Base-by-base conservation (phyloP, 352 stramenopile species). In the Blastocystis sp. region DNA sequence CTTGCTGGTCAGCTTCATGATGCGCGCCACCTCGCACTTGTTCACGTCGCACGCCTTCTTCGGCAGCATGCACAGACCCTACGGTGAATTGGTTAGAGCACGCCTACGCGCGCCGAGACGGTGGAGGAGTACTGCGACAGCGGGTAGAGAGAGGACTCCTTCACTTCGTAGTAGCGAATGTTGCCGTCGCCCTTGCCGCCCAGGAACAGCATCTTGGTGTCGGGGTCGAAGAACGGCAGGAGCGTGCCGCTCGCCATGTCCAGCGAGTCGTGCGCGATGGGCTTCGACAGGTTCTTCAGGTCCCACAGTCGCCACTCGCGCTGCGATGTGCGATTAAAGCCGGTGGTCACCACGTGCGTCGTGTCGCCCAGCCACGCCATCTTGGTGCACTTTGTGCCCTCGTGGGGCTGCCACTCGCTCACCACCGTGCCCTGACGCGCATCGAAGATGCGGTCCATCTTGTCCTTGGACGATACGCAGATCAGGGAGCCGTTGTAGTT, bases 21-120 rank as follows among this genome's bases (percentile, higher is more conserved):
- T 91, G 77, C 97, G 94, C 21, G 95, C 92, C 1, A 96, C 98
- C 92, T 99, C 97, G 90, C 95, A 98, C 80, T 92, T 92, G 94
- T 98, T 98, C 80, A 99, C 97, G 91, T 99, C 93, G 63, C 96
- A 94, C 60, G 92, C 96, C 84, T 97, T 95, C 93, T 99, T 99
- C 28, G 97, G 97, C 68, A 99, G 94, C 91, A 98, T 96, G 68
- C 95, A 97, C 91, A 98, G 97, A 89, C 97, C 97, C 92, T 98
- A 97, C 40, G 59, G 0, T 61, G 34, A 82, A 24, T 11, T 17
- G 4, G 45, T 28, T 14, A 10, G 1, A n/a, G 4, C 3, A 65
- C 10, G 42, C 68, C 11, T 48, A 89, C 65, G 14, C 43, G 90
- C 64, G 94, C 93, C 34, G 92, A 94, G 69, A 87, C 76, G 42